Conservation (phyloP, 192 early-diverging fungal species). For the Pecoramyces ruminantium region DNA sequence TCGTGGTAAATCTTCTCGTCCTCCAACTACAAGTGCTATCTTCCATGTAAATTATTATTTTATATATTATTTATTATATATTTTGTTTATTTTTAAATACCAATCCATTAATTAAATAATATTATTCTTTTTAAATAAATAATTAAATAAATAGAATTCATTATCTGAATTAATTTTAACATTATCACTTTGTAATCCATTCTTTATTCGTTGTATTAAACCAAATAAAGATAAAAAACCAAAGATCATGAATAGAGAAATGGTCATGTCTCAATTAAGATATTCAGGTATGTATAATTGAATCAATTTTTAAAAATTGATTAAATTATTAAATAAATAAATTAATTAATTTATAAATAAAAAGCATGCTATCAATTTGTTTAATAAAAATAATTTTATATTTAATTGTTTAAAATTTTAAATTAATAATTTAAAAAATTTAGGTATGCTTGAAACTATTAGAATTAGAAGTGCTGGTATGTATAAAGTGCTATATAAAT, state of each 20-base stretch:
- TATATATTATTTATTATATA: no score
- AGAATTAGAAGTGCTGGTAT: conserved; percentile 34
- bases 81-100: no score
- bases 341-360: conserved; percentile 3
- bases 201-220: conserved; percentile 40
- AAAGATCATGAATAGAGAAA: conserved; percentile 23
- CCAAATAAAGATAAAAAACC: conserved; percentile 28
- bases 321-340: no score
- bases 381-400: neutral
- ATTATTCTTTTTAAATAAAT: neutral
- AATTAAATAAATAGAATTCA: conserved; percentile 13
- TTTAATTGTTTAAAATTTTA: no score
- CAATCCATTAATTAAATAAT: no score
- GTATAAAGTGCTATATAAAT: no score
- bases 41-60: neutral
- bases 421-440: conserved; percentile 31
- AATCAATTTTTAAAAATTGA: no score
- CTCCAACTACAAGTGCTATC: neutral
- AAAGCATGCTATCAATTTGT: no score
- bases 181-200: conserved; percentile 24
- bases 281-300: conserved; percentile 13
- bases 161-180: conserved; percentile 21
- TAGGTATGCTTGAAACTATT: conserved; percentile 37
- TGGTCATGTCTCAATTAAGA: conserved; percentile 10
- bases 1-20: neutral